phyloP scores from a whole-genome alignment of 345 rosid species.

The Salix arbutifolia region DNA sequence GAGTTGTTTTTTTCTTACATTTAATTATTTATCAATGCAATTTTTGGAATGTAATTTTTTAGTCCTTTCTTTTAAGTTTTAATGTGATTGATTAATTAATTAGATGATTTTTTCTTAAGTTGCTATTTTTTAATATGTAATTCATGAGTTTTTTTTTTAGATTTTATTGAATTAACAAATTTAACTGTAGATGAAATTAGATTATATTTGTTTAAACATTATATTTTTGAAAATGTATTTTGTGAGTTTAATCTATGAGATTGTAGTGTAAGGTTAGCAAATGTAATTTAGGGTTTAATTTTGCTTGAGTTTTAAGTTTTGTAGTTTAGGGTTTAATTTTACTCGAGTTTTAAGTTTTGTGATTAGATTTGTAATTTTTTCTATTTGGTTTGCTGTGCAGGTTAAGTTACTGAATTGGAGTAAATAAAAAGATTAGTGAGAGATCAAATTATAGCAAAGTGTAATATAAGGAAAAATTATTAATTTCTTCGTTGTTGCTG shows the following conservation, averaged over 20 bases:
- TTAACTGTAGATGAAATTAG: background rate
- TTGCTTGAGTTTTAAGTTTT: background rate
- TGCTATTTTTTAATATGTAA: background rate
- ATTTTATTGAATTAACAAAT: no score
- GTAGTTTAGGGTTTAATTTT: background rate
- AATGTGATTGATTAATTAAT: no score
- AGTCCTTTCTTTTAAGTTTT: no score
- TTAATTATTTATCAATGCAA: background rate
- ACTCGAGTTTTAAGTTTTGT: background rate
- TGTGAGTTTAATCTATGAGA: background rate
- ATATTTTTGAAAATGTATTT: background rate
- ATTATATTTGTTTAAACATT: background rate
- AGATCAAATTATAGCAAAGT: background rate
- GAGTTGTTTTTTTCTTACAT: background rate
- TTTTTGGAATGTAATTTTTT: background rate
- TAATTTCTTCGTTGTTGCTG: background rate
- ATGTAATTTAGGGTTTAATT: background rate
- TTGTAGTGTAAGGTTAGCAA: background rate
- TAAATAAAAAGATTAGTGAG: constrained; percentile 3
- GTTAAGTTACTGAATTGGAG: constrained; percentile 16
- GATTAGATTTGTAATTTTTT: background rate
- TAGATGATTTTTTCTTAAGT: background rate
- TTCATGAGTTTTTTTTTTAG: background rate
- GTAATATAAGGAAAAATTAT: background rate
- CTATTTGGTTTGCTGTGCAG: constrained; percentile 20